Conservation (phyloP, 2,329 filamentous ascomycete species). For the Fusarium dlaminii region DNA sequence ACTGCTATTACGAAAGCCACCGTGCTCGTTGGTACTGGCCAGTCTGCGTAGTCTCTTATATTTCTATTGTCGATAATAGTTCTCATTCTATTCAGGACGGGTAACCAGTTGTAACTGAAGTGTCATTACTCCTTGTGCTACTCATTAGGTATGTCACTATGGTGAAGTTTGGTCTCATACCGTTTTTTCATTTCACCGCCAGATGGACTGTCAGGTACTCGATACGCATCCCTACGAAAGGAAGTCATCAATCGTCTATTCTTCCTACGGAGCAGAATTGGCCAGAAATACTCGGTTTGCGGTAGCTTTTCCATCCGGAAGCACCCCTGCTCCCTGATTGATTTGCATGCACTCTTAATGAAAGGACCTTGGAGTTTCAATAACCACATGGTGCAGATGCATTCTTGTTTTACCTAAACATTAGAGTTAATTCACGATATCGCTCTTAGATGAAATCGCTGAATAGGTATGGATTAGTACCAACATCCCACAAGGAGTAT, state of each 20-base stretch:
- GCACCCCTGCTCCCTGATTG: neutral
- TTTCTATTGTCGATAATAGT: neutral
- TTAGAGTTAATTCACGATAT: no score
- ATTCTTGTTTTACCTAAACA: neutral
- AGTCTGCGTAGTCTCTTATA: neutral
- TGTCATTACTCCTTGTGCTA: neutral
- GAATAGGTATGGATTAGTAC: neutral
- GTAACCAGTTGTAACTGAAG: neutral
- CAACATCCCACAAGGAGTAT: neutral
- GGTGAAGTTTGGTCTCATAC: slow-evolving; percentile 6
- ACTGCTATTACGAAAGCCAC: slow-evolving; percentile 17
- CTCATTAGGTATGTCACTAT: neutral
- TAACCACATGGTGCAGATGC: neutral
- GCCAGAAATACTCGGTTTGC: neutral
- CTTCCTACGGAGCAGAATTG: neutral
- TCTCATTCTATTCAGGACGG: neutral
- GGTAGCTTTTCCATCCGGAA: neutral
- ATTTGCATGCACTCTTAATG: neutral
- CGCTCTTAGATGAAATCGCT: neutral
- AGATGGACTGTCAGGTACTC: slow-evolving; percentile 15
- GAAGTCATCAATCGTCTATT: neutral
- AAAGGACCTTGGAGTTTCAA: neutral
- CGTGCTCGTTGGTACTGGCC: slow-evolving; percentile 6
- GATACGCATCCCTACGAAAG: neutral
- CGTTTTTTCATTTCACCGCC: slow-evolving; percentile 10